Base-by-base conservation (phyloP, 78 protist species). In the Speleostelium caveatum region DNA sequence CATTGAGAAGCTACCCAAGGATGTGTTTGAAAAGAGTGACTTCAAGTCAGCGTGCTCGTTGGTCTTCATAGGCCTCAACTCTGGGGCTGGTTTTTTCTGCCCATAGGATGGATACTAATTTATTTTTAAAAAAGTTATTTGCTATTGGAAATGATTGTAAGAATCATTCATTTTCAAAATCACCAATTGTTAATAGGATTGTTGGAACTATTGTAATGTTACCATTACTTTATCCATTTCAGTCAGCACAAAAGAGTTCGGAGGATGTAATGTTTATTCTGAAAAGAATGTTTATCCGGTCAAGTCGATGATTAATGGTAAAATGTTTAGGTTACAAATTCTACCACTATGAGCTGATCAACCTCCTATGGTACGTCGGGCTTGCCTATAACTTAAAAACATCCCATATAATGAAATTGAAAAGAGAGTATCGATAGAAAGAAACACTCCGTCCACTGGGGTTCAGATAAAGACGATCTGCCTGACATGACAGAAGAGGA, bases 331-430 rank as follows among this genome's bases (percentile, higher is more conserved):
- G n/a, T 35, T 87, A 89, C 87, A 41, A 45, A 28, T 85, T 62
- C 72, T 88, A 73, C 71, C 94, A 86, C 28, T 96, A 73, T 39
- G 97, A 96, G 63, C 97, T 96, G 36, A 96, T 96, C 73, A 30
- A 30, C 26, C 0, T 33, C n/a, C 62, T 77, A 8, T 55, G 36
- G 12, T 12, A 26, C 16, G 5, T 87, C 17, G 98, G 98, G 28
- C 61, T 95, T 0, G 86, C 95, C 17, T 73, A 74, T 62, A 56
- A 80, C 22, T 86, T 96, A 1, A 38, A 45, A 36, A 75, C 71
- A 14, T 65, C 68, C 35, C 87, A 4, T 33, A 83, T 8, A 78
- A 83, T 58, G 97, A 92, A 38, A 83, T 95, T 35, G 66, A 42
- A 56, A 92, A 91, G 77, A 94, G 89, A 62, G 36, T 55, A 33